These are phyloP conservation scores for Wallacemonas sp. DNA, from an alignment of 208 protist species.

Conservation along the genomic window DNA sequence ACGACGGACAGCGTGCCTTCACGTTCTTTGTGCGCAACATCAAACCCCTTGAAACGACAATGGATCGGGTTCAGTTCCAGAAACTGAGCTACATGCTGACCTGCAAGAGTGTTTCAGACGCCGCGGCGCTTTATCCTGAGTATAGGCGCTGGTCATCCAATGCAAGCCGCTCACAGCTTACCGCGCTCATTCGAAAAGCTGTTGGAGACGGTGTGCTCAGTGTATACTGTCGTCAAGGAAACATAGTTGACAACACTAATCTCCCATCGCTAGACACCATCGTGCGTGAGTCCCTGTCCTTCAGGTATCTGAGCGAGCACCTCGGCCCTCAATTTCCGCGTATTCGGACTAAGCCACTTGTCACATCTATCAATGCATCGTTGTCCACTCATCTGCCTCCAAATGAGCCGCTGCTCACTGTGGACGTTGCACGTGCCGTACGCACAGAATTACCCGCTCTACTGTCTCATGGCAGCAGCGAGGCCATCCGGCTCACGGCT, in stretches of 20 bases:
- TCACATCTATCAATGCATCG: slow-evolving; percentile 35
- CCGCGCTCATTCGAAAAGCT: slow-evolving; percentile 50
- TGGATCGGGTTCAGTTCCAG: slow-evolving; percentile 69
- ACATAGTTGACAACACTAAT: slow-evolving; percentile 19
- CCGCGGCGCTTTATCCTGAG: slow-evolving; percentile 56
- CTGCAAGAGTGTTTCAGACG: slow-evolving; percentile 71
- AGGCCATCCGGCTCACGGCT: slow-evolving; percentile 41
- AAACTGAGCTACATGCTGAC: slow-evolving; percentile 83
- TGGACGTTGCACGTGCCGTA: slow-evolving; percentile 52
- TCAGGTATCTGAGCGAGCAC: slow-evolving; percentile 33
- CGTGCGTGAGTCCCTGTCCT: slow-evolving; percentile 63
- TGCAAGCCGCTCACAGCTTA: slow-evolving; percentile 60
- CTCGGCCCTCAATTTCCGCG: slow-evolving; percentile 31
- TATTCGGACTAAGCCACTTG: slow-evolving; percentile 14
- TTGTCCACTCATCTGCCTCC: slow-evolving; percentile 57
- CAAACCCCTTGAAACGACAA: slow-evolving; percentile 71
- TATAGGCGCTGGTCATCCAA: slow-evolving; percentile 75
- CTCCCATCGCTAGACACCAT: slow-evolving; percentile 36
- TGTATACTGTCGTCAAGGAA: slow-evolving; percentile 62
- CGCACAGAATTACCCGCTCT: slow-evolving; percentile 12
- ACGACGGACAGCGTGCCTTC: slow-evolving; percentile 69
- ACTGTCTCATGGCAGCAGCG: not conserved
- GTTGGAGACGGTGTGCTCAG: slow-evolving; percentile 35
- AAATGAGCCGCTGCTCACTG: slow-evolving; percentile 42
- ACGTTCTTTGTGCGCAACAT: slow-evolving; percentile 83